Evolutionary conservation across 805 yeast species (phyloP).

Genomic region (Saturnispora sekii): DNA sequence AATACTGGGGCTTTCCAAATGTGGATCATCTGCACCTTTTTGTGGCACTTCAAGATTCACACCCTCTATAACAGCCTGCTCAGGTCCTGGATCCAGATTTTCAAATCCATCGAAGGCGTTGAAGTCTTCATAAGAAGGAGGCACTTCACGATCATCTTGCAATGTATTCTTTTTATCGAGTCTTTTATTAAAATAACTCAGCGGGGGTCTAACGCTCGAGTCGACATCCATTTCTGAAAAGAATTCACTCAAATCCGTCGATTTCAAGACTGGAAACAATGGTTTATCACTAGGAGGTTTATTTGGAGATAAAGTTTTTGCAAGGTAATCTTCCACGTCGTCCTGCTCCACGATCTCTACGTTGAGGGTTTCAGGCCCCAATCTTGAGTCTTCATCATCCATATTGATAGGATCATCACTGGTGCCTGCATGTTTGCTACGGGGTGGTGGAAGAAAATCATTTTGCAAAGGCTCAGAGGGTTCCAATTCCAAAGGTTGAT

Average conservation of each 20-base stretch:
- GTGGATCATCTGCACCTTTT: background rate
- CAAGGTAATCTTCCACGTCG: conserved; percentile 16
- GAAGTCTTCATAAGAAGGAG: conserved; percentile 2
- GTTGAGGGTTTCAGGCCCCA: too few relatives aligned
- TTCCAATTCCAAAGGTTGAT: background rate
- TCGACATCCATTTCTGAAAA: conserved; percentile 18
- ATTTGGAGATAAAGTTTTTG: conserved; percentile 4
- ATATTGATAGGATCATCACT: conserved; percentile 6
- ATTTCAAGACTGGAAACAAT: conserved; percentile 10
- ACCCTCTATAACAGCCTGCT: background rate
- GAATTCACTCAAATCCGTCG: conserved; percentile 12
- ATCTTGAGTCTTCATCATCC: background rate
- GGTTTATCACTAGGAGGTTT: conserved; percentile 1
- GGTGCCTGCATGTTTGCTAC: background rate
- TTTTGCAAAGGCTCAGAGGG: background rate
- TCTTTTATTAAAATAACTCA: conserved; percentile 9
- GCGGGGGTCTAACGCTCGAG: conserved; percentile 10
- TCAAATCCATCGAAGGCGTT: conserved; percentile 6
- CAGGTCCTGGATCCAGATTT: background rate
- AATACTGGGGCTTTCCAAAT: too few relatives aligned
- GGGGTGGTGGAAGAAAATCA: background rate
- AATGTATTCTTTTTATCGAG: conserved; percentile 1
- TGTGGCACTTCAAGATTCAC: background rate
- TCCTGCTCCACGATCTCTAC: conserved; percentile 20
- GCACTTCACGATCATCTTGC: background rate